phyloP scores from a whole-genome alignment of 202 grass and related monocot species.

The Bolboschoenoplectus hybrid region DNA sequence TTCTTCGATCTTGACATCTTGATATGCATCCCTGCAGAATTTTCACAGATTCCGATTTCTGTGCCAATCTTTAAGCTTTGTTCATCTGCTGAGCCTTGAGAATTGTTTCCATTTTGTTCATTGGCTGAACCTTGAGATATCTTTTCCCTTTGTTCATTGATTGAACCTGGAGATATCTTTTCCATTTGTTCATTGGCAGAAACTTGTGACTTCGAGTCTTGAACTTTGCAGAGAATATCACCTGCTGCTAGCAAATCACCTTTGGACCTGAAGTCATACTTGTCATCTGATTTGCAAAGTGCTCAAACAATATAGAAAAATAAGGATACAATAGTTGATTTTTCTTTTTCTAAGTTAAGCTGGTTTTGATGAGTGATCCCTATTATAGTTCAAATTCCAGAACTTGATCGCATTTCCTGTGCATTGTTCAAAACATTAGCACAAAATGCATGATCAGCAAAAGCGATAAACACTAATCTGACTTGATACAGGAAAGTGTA shows the following conservation, averaged over 20 bases:
- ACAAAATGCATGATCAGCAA: background rate
- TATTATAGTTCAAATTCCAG: background rate
- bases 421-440: background rate
- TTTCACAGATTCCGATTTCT: constrained; percentile 42
- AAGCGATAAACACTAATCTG: background rate
- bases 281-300: background rate
- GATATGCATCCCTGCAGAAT: constrained; percentile 33
- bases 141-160: constrained; percentile 25
- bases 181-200: constrained; percentile 44
- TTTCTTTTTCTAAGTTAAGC: background rate
- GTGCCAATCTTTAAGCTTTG: background rate
- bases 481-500: background rate
- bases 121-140: constrained; percentile 39
- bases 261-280: constrained; percentile 46
- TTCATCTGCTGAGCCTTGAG: constrained; percentile 40
- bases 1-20: constrained; percentile 54
- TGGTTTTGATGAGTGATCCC: background rate
- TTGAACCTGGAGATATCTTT: constrained; percentile 40
- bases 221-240: constrained; percentile 67
- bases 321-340: background rate
- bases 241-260: constrained; percentile 70
- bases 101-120: constrained; percentile 43
- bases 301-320: background rate
- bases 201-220: constrained; percentile 46
- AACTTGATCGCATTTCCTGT: background rate